phyloP scores from a whole-genome alignment of 768 basidiomycete species.

The Amanita polypyramis region DNA sequence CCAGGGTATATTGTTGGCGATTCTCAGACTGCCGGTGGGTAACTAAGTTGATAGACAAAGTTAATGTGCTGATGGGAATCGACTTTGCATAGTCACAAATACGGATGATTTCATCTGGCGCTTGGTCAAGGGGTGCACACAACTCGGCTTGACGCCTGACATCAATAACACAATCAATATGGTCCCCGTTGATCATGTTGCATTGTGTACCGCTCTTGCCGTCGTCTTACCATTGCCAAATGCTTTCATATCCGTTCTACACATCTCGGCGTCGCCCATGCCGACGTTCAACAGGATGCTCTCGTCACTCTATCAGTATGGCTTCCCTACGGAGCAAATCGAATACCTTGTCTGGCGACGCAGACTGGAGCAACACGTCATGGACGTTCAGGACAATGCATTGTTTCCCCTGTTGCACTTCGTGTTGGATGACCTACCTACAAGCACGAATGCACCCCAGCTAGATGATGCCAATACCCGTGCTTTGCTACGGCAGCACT shows the following conservation, averaged over 20 bases:
- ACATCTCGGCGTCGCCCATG: slow-evolving; percentile 78
- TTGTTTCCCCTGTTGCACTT: slow-evolving; percentile 96
- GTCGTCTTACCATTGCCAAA: slow-evolving; percentile 47
- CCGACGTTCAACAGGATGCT: slow-evolving; percentile 88
- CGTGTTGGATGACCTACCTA: slow-evolving; percentile 93
- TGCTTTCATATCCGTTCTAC: slow-evolving; percentile 49
- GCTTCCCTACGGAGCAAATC: slow-evolving; percentile 66
- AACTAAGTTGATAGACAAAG: background rate
- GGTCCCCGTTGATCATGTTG: slow-evolving; percentile 96
- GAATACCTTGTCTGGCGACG: slow-evolving; percentile 92
- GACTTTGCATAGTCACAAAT: slow-evolving; percentile 65
- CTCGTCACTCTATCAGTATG: slow-evolving; percentile 62
- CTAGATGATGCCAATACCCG: slow-evolving; percentile 80
- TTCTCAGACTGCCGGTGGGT: slow-evolving; percentile 73
- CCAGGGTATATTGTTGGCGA: slow-evolving; percentile 97
- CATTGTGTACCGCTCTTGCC: slow-evolving; percentile 68
- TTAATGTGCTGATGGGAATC: slow-evolving; percentile 1
- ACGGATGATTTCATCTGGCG: slow-evolving; percentile 99
- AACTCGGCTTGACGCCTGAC: slow-evolving; percentile 92
- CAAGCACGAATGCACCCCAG: slow-evolving; percentile 88
- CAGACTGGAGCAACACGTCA: slow-evolving; percentile 88
- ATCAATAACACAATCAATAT: slow-evolving; percentile 98
- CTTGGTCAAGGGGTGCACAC: slow-evolving; percentile 95
- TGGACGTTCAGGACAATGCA: slow-evolving; percentile 92
- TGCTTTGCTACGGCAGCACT: slow-evolving; percentile 42